phyloP scores from a whole-genome alignment of 176 grass and related monocot genomes.

The Calamus simplicifolius region DNA sequence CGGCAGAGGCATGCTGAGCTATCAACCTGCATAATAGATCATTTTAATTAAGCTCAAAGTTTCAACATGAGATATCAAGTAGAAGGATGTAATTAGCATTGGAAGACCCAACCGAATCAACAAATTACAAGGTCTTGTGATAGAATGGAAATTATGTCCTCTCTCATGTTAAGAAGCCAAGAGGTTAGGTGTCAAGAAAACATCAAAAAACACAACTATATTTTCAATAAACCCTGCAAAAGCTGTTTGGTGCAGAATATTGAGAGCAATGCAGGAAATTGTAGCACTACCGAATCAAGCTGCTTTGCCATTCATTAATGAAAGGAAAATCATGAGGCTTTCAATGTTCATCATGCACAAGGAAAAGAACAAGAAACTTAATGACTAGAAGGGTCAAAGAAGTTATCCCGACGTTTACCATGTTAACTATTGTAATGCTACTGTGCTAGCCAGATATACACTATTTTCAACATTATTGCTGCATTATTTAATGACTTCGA shows the following conservation, averaged over 20 bases:
- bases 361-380: too few relatives aligned
- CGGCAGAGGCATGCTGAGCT: slow-evolving; percentile 59
- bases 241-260: neutral
- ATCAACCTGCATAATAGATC: slow-evolving; percentile 37
- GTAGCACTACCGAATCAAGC: neutral
- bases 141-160: neutral
- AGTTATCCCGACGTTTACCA: too few relatives aligned
- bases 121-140: neutral
- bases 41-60: neutral
- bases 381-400: too few relatives aligned
- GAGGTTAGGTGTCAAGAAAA: too few relatives aligned
- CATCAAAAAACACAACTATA: neutral
- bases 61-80: neutral
- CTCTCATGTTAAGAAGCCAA: neutral
- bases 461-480: too few relatives aligned
- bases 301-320: neutral
- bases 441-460: too few relatives aligned
- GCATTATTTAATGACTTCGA: too few relatives aligned
- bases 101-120: neutral
- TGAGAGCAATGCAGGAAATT: neutral
- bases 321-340: too few relatives aligned
- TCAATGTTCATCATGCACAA: too few relatives aligned
- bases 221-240: neutral
- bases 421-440: too few relatives aligned
- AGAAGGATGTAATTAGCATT: neutral